Base-by-base conservation (phyloP, 2,329 filamentous ascomycete species). In the Bipolaris bicolor region DNA sequence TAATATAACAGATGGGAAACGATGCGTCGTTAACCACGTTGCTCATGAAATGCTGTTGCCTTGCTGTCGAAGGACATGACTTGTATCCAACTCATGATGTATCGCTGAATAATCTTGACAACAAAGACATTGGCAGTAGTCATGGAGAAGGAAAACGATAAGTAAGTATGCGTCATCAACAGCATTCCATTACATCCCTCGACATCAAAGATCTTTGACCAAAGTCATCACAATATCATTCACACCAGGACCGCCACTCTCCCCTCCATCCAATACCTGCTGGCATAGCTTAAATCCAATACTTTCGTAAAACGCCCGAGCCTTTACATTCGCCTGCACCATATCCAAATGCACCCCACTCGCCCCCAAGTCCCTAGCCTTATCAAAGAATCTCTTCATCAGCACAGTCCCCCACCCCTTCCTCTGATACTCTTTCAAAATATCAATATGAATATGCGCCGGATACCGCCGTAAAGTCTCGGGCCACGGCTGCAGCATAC, bases 391-490 rank as follows among this genome's bases (percentile, higher is more conserved):
- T 0, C 39, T 56, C n/a, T 66, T 53, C n/a, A 78, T 64, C 37
- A 78, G 41, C 20, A 54, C 43, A 16, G 40, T 52, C 1, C 76
- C 76, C 60, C 64, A 74, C 0, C 76, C 75, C 31, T 64, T 64
- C 9, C 70, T 58, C 50, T 76, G 74, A 39, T 64, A 73, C 37
- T 68, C 65, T 0, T 72, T 69, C 45, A 77, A 48, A 9, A 78
- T 69, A 48, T 78, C 67, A 43, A 78, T 72, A 40, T 78, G 76
- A 18, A 78, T 61, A 63, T 78, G 76, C 5, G 73, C 75, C 0
- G 74, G 71, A 56, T 70, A 78, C 37, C 58, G 50, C 18, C 60
- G 49, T 31, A 75, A 54, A 22, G 70, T 46, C 4, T 63, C 47
- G 0, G 64, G 63, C 24, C 57, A 63, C 6, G 51, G 26, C 6